phyloP scores from a whole-genome alignment of 2,329 filamentous ascomycete species.

The Acephala macrosclerotiorum region DNA sequence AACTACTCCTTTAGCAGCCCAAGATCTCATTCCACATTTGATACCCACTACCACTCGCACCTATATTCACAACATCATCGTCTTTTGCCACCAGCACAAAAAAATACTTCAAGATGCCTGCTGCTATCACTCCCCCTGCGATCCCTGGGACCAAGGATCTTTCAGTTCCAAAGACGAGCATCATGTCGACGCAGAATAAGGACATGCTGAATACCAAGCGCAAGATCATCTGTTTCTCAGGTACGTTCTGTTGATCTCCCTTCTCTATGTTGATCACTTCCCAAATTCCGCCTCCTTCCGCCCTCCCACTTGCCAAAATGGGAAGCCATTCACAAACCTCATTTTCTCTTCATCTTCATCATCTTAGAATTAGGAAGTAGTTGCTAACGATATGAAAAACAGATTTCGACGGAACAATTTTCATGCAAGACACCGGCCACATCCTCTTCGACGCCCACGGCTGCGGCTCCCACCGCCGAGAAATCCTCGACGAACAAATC shows the following conservation, averaged over 20 bases:
- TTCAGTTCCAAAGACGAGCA: conserved; percentile 38
- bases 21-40: conserved; percentile 1
- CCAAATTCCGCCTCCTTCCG: background rate
- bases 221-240: conserved; percentile 66
- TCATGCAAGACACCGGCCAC: conserved; percentile 75
- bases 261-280: conserved; percentile 10
- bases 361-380: background rate
- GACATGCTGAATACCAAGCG: conserved; percentile 52
- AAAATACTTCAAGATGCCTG: conserved; percentile 47
- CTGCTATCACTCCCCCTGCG: conserved; percentile 46
- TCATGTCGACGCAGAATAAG: conserved; percentile 34
- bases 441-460: conserved; percentile 72
- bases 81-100: conserved; percentile 10
- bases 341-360: background rate
- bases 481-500: conserved; percentile 68
- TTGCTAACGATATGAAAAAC: background rate
- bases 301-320: background rate
- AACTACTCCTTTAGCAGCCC: conserved; percentile 2
- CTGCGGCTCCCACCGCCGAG: conserved; percentile 63
- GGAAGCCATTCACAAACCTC: background rate
- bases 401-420: conserved; percentile 78
- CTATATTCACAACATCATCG: conserved; percentile 6
- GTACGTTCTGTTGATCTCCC: conserved; percentile 44
- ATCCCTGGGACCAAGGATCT: conserved; percentile 43
- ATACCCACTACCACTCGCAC: conserved; percentile 7